Evolutionary conservation across 2,329 filamentous ascomycete genomes (phyloP).

Genomic region (Ophidiomyces ophidiicola): DNA sequence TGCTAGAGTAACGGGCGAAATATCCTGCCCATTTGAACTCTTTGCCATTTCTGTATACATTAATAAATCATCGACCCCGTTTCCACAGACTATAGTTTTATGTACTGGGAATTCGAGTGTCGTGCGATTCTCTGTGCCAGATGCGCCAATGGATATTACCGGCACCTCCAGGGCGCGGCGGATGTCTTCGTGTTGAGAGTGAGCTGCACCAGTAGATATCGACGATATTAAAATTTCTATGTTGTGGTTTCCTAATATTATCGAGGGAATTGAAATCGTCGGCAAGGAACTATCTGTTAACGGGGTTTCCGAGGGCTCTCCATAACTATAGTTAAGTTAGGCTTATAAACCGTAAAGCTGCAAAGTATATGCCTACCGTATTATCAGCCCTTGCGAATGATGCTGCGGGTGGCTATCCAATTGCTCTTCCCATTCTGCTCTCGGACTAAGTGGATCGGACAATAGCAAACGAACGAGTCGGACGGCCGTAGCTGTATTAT

Average conservation of each 20-base stretch:
- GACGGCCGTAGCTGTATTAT: conserved; percentile 40
- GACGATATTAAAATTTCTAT: conserved; percentile 50
- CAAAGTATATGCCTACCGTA: conserved; percentile 39
- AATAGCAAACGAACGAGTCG: conserved; percentile 56
- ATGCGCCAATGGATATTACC: conserved; percentile 55
- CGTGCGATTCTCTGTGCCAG: conserved; percentile 51
- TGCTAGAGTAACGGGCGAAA: conserved; percentile 23
- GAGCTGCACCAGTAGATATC: conserved; percentile 38
- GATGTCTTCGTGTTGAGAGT: conserved; percentile 39
- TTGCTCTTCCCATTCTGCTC: conserved; percentile 55
- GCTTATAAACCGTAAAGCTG: conserved; percentile 11
- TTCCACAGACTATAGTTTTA: conserved; percentile 59
- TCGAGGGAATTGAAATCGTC: conserved; percentile 45
- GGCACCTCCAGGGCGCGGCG: conserved; percentile 62
- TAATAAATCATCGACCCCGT: conserved; percentile 56
- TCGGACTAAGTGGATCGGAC: conserved; percentile 54
- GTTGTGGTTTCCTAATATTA: conserved; percentile 42
- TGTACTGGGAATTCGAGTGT: conserved; percentile 73
- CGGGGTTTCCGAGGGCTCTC: conserved; percentile 38
- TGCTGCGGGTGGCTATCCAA: conserved; percentile 40
- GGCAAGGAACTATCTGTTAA: conserved; percentile 41
- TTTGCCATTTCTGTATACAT: conserved; percentile 25
- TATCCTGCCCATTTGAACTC: conserved; percentile 22
- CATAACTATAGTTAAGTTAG: conserved; percentile 37
- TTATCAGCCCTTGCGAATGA: conserved; percentile 46